Percentiles rank a stretch among this genome's conserved stretches.
These are phyloP conservation scores for Ceratobasidium sp. DNA, from an alignment of 1,284 basidiomycete genomes.

Conservation along the genomic window DNA sequence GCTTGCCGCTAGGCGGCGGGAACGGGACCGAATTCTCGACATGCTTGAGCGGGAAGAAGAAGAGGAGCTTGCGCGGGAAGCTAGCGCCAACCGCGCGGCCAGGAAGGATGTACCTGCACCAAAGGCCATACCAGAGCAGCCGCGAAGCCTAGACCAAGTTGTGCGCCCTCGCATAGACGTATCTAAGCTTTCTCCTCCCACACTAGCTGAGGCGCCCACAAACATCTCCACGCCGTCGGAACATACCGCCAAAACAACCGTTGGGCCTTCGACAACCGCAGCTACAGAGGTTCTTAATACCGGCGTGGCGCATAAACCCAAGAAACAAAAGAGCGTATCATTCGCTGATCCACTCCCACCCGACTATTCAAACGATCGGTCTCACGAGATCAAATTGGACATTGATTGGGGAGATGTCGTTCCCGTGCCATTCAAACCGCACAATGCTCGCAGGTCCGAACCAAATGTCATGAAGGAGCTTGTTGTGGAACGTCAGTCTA, in stretches of 20 bases:
- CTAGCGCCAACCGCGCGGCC: constrained; percentile 44
- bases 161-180: neutral
- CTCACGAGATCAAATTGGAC: neutral
- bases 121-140: neutral
- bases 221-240: neutral
- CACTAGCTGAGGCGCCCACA: neutral
- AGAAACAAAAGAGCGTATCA: constrained; percentile 69
- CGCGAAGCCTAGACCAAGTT: constrained; percentile 15
- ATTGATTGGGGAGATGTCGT: constrained; percentile 66
- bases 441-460: constrained; percentile 55
- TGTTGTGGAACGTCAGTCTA: constrained; percentile 46
- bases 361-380: constrained; percentile 5
- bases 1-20: constrained; percentile 60
- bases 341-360: constrained; percentile 63
- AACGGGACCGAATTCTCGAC: constrained; percentile 72
- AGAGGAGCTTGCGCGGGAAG: constrained; percentile 50
- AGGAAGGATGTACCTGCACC: neutral
- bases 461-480: constrained; percentile 56
- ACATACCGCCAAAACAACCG: neutral
- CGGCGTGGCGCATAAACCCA: constrained; percentile 42
- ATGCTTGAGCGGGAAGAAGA: constrained; percentile 76
- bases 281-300: neutral
- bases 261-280: neutral
- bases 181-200: neutral
- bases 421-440: constrained; percentile 60